Conservation (phyloP, 176 grass and related monocot species). For the Saccharum spontaneum region DNA sequence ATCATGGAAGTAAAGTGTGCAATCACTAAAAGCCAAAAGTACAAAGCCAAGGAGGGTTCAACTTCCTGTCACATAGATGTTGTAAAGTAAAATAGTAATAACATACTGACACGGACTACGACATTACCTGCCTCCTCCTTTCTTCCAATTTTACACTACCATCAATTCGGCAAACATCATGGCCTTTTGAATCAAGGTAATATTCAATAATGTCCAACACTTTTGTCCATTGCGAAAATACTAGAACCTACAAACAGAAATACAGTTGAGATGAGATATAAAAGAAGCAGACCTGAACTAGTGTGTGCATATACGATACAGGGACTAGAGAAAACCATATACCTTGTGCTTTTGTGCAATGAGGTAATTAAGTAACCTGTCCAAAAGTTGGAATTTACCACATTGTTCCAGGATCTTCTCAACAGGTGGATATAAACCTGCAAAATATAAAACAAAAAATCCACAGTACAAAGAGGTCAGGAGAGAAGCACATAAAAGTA, state of each 20-base stretch:
- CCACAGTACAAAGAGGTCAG: background rate
- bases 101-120: background rate
- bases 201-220: constrained; percentile 89
- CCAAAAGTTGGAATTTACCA: constrained; percentile 82
- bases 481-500: constrained; percentile 5
- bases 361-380: constrained; percentile 60
- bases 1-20: background rate
- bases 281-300: background rate
- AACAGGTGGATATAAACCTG: constrained; percentile 78
- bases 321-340: constrained; percentile 13
- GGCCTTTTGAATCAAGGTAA: constrained; percentile 65
- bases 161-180: constrained; percentile 89
- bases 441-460: background rate
- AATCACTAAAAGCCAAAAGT: background rate
- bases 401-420: constrained; percentile 76
- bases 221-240: constrained; percentile 98
- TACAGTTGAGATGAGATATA: background rate
- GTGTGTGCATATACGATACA: background rate
- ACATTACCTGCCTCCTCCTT: constrained; percentile 74
- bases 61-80: background rate
- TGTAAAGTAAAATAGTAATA: constrained; percentile 12
- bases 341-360: constrained; percentile 79
- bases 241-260: constrained; percentile 64
- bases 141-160: constrained; percentile 77
- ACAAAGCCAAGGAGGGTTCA: background rate